Base-by-base conservation (phyloP, 2,329 filamentous ascomycete genomes). In the Cladorrhinum sp. region DNA sequence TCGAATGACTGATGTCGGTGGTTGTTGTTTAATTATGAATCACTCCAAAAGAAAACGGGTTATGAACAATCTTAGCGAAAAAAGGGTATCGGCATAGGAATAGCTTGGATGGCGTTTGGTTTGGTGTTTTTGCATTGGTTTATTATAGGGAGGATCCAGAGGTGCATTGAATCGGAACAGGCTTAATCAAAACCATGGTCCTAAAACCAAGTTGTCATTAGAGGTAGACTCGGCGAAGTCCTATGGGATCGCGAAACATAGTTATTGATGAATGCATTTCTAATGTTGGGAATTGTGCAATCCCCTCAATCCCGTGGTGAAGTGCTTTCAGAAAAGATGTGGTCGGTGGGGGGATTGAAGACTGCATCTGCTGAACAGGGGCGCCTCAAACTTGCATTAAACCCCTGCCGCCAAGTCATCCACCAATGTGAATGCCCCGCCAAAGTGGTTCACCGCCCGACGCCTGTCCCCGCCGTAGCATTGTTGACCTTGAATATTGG, bases 111-210 rank as follows among this genome's bases (percentile, higher is more conserved):
- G 60, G 63, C 41, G 56, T 58, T 58, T 10, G n/a, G 20, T 55
- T 36, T 3, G 10, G 27, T 56, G 38, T 55, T 10, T 53, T 22
- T 49, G 41, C 20, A 48, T 20, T 54, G 55, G 9, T 49, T 60
- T 50, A n/a, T 50, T 55, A 62, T 61, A 63, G 63, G 50, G 63
- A 64, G 63, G 65, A 60, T 62, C 64, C 63, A n/a, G n/a, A n/a
- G 59, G 61, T 23, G 22, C 27, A 27, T 23, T 27, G 27, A 24
- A 32, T 49, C 2, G 25, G 32, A 2, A 36, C 10, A 49, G 48
- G 27, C n/a, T 50, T 55, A 16, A 9, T 20, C 38, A 38, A 48
- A 5, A 55, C 9, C 27, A 55, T 36, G 52, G 41, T 41, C 52
- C 52, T 55, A 55, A 41, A n/a, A 38, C 50, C 20, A 29, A n/a